A percentile compares a stretch with the other conserved stretches of the same genome.
Evolutionary conservation across 2,329 filamentous ascomycete species (phyloP).

Genomic region (Cladophialophora chaetospira): DNA sequence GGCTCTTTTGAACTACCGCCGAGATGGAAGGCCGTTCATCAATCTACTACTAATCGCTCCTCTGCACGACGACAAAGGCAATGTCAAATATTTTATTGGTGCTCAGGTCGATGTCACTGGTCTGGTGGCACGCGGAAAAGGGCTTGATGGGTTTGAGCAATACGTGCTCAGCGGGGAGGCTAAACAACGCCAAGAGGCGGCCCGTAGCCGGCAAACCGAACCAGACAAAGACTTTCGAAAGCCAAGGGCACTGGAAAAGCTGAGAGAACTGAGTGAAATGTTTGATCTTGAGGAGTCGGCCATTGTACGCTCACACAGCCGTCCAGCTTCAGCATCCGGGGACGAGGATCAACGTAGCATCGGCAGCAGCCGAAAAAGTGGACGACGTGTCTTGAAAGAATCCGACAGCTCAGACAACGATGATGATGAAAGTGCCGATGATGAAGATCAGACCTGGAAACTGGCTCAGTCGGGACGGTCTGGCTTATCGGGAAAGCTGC

Average conservation of each 20-base stretch:
- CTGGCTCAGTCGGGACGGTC: slow-evolving; percentile 28
- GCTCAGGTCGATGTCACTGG: slow-evolving; percentile 38
- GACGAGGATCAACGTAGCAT: slow-evolving; percentile 29
- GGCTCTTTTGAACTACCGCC: slow-evolving; percentile 46
- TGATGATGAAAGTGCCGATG: slow-evolving; percentile 6
- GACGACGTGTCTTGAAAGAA: slow-evolving; percentile 21
- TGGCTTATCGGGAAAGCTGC: slow-evolving; percentile 35
- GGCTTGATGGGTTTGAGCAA: slow-evolving; percentile 34
- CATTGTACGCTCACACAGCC: slow-evolving; percentile 31
- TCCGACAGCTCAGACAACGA: slow-evolving; percentile 21
- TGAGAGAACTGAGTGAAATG: slow-evolving; percentile 36
- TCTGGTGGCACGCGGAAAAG: slow-evolving; percentile 35
- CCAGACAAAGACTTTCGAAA: slow-evolving; percentile 11
- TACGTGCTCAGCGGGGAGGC: slow-evolving; percentile 27
- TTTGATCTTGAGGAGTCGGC: slow-evolving; percentile 36
- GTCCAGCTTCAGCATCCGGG: slow-evolving; percentile 28
- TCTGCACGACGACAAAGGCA: slow-evolving; percentile 37
- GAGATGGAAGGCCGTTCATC: slow-evolving; percentile 39
- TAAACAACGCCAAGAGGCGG: slow-evolving; percentile 19
- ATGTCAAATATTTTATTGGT: slow-evolving; percentile 38
- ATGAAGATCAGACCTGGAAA: slow-evolving; percentile 21
- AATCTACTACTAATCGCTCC: slow-evolving; percentile 39
- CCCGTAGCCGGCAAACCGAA: background rate
- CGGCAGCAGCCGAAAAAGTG: slow-evolving; percentile 13
- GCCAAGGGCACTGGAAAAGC: slow-evolving; percentile 26